Evolutionary conservation across 2,329 filamentous ascomycete species (phyloP), one percentile per base, ranked within the genome.

Genomic region (Fusarium albidum): DNA sequence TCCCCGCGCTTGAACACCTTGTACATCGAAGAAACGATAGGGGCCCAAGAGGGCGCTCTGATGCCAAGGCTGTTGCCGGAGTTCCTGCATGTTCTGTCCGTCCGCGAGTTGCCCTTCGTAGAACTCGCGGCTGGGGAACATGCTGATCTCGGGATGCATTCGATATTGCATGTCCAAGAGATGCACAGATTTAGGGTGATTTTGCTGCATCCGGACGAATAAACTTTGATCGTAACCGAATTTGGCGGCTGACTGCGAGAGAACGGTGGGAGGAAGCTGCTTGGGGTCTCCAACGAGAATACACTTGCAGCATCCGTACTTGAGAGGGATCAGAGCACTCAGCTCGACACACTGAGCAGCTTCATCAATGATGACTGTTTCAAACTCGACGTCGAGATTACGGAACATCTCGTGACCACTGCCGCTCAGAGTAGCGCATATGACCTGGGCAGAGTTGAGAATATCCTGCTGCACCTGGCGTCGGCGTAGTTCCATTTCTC

Each of bases 331-430:
- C 39, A 99, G 82, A 11, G 95, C 95, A 69, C 92, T 96, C 69
- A 99, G 83, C 76, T 99, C 95, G 56, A 99, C 96, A 72, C 94
- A 99, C 80, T 99, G 95, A 13, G 95, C 95, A 4, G 95, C 95
- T 76, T 99, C 95, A 67, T 99, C 95, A 59, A 99, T 97, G 64
- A 99, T 91, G 61, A 99, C 95, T 0, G 95, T 98, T 75, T 99
- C 95, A 64, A 99, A 99, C 72, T 99, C 95, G 44, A 99, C 92
- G 66, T 91, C 93, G 49, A 99, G 77, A 65, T 89, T 90, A 73
- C 94, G 92, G 77, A 99, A 96, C 87, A 98, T 96, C 63, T 99
- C 95, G 68, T 99, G 96, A 4, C 95, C 95, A 72, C 90, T 94
- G 67, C 94, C 95, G 72, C 93, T 97, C 48, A 99, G 85, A 1